phyloP scores from a whole-genome alignment of 2,329 filamentous ascomycete species.

The Didymella pinodella region DNA sequence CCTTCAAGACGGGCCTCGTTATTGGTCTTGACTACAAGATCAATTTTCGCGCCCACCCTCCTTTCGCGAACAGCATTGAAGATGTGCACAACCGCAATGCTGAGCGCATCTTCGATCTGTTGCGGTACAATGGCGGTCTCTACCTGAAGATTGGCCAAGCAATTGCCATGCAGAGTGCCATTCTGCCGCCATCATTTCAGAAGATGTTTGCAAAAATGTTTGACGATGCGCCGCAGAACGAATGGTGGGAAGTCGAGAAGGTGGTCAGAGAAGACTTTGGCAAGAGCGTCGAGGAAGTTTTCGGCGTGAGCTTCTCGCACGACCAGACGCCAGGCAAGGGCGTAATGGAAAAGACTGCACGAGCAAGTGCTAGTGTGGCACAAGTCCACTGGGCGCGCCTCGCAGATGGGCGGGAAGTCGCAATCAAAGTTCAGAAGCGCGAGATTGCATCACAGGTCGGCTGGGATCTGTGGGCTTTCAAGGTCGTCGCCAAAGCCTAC shows the following conservation, averaged over 20 bases:
- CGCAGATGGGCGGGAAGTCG: slow-evolving; percentile 86
- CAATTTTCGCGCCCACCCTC: slow-evolving; percentile 86
- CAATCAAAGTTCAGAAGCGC: slow-evolving; percentile 94
- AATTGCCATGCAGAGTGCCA: slow-evolving; percentile 96
- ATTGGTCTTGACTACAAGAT: slow-evolving; percentile 95
- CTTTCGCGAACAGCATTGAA: slow-evolving; percentile 74
- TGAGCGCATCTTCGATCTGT: slow-evolving; percentile 79
- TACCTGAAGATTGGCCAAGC: slow-evolving; percentile 99
- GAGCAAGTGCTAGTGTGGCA: slow-evolving; percentile 88
- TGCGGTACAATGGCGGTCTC: slow-evolving; percentile 86
- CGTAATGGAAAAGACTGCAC: slow-evolving; percentile 74
- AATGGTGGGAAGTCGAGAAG: slow-evolving; percentile 82
- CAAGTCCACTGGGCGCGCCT: slow-evolving; percentile 96
- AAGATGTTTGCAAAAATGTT: slow-evolving; percentile 97
- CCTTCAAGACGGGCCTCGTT: slow-evolving; percentile 79
- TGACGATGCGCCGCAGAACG: slow-evolving; percentile 93
- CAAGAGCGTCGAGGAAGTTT: slow-evolving; percentile 84
- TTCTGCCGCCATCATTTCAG: slow-evolving; percentile 93
- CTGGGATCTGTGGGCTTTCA: slow-evolving; percentile 97
- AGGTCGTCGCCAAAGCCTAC: slow-evolving; percentile 84
- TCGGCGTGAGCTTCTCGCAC: slow-evolving; percentile 82
- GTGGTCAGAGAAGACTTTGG: slow-evolving; percentile 90
- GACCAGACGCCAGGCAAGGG: slow-evolving; percentile 63
- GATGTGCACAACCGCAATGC: slow-evolving; percentile 87
- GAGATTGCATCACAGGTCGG: slow-evolving; percentile 91